Base-by-base conservation (phyloP, 352 stramenopile genomes). In the Phytophthora tentaculata region DNA sequence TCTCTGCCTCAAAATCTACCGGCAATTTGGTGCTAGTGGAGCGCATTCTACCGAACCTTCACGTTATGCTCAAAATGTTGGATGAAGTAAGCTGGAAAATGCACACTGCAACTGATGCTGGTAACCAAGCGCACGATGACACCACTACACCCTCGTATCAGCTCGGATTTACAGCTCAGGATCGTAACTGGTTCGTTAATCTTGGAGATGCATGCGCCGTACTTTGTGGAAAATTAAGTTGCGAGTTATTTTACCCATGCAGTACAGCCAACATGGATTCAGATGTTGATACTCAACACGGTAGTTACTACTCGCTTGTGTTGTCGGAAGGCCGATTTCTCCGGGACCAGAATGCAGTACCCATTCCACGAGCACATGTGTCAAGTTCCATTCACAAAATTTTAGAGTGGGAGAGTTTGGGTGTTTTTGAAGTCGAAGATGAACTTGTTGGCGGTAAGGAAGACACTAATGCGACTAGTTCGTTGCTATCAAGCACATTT, bases 51-150 rank as follows among this genome's bases (percentile, higher is more conserved):
- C 81, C 81, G 3, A 67, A 76, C 22, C 39, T 86, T 0, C 50
- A 75, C 23, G 59, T 66, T 16, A 89, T 89, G 66, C 52, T 88
- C 22, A 86, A 89, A 61, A 70, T 88, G 48, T 53, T 89, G 10
- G 81, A 88, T 54, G 81, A 89, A 77, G 67, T 89, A 24, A 84
- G 77, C 45, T 89, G 80, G 76, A 88, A 88, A 52, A 79, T 81
- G 65, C 69, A 76, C 12, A 73, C 24, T 43, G 48, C 39, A 41
- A n/a, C 13, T 29, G 70, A 72, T 57, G 28, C 26, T 5, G 63
- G 61, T 19, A 85, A 88, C 37, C 79, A 84, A 69, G 45, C 29
- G 1, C 43, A 60, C 0, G 51, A 83, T n/a, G 63, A 74, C 1
- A 39, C 16, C 29, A 14, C 12, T 43, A 6, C 26, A 20, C 26